These are phyloP conservation scores for Thuidium tamariscinum DNA, from an alignment of 225 moss, liverwort and hornwort genomes.

Conservation along the genomic window DNA sequence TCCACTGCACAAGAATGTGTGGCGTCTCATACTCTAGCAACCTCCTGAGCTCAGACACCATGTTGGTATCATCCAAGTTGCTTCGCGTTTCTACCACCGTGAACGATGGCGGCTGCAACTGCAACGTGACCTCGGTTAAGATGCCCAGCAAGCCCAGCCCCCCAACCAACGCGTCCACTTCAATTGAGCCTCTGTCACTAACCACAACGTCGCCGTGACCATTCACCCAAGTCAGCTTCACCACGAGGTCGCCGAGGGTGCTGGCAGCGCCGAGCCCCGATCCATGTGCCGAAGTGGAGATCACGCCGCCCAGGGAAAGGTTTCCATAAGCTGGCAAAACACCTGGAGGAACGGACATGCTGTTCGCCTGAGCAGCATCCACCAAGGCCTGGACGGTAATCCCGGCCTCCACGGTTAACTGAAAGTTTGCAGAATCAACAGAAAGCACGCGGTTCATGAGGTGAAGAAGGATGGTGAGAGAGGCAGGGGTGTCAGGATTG, in stretches of 20 bases:
- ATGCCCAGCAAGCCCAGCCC: slow-evolving; percentile 46
- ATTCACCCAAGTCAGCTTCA: slow-evolving; percentile 2
- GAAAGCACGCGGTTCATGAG: slow-evolving; percentile 6
- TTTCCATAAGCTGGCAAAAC: slow-evolving; percentile 7
- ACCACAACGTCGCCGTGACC: background rate
- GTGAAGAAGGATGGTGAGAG: background rate
- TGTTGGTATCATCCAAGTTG: slow-evolving; percentile 11
- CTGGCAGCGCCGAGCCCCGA: slow-evolving; percentile 5
- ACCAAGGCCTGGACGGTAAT: background rate
- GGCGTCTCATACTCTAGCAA: slow-evolving; percentile 19
- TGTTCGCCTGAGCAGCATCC: slow-evolving; percentile 5
- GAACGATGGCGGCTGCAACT: slow-evolving; percentile 21
- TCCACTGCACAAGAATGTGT: slow-evolving; percentile 22
- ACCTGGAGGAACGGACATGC: slow-evolving; percentile 6
- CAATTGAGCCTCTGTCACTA: slow-evolving; percentile 6
- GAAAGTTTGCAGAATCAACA: background rate
- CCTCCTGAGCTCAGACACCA: slow-evolving; percentile 23
- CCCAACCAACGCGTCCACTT: slow-evolving; percentile 36
- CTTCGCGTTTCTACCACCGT: slow-evolving; percentile 36
- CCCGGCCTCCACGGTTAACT: slow-evolving; percentile 1
- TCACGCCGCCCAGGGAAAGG: slow-evolving; percentile 12
- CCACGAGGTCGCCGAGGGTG: background rate
- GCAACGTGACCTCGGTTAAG: slow-evolving; percentile 40
- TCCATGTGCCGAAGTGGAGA: slow-evolving; percentile 12
- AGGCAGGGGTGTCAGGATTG: background rate